Conservation (phyloP, 495 filamentous ascomycete genomes). For the Daldinia grandis region DNA sequence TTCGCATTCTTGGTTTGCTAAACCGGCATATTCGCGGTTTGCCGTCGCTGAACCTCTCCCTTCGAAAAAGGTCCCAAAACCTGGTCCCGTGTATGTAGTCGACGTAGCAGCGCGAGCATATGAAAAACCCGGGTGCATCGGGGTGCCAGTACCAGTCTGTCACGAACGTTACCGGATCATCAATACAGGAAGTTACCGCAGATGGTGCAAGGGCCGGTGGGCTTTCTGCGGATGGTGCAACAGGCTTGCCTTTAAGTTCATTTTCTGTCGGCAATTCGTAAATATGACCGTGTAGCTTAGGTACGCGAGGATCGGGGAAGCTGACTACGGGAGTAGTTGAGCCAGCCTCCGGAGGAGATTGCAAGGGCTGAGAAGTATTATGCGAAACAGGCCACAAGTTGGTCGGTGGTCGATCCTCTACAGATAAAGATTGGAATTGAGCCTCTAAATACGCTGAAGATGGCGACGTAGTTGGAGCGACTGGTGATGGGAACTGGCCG, state of each 20-base stretch:
- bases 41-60: conserved; percentile 5
- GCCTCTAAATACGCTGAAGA: not conserved
- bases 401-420: not conserved
- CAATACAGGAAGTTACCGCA: conserved; percentile 32
- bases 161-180: conserved; percentile 21
- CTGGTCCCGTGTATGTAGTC: conserved; percentile 35
- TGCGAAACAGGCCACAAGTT: not conserved
- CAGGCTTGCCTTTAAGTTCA: not conserved
- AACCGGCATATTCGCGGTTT: conserved; percentile 30
- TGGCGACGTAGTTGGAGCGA: not conserved
- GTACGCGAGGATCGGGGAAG: not conserved
- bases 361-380: not conserved
- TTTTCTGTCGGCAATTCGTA: conserved; percentile 1
- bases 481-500: not conserved
- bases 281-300: not conserved
- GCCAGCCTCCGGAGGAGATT: not conserved
- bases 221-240: not conserved
- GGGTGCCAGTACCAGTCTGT: conserved; percentile 44
- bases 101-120: conserved; percentile 45
- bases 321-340: not conserved
- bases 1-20: conserved; percentile 32
- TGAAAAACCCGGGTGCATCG: conserved; percentile 25
- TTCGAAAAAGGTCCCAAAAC: conserved; percentile 10
- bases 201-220: not conserved
- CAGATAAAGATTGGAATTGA: conserved; percentile 10